Conservation (phyloP, 352 stramenopile genomes). For the Pythium utonaiense region DNA sequence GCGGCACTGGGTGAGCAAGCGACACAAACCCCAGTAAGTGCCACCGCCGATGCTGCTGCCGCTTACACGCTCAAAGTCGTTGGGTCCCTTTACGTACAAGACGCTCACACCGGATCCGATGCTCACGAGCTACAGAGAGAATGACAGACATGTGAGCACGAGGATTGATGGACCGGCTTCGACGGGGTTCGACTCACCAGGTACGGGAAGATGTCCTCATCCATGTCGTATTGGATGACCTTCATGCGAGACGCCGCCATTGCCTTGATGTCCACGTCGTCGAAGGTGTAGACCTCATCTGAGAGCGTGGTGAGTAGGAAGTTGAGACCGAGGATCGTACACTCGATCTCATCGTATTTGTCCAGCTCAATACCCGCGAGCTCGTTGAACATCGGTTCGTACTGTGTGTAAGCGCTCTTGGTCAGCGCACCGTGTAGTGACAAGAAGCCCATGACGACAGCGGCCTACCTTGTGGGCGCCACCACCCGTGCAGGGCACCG, state of each 20-base stretch:
- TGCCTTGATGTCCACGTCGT: constrained; percentile 84
- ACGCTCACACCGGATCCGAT: constrained; percentile 99
- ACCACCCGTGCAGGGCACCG: constrained; percentile 75
- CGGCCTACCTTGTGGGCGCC: constrained; percentile 82
- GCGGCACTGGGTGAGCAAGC: constrained; percentile 89
- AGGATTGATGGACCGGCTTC: too few relatives aligned
- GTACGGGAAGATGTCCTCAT: constrained; percentile 84
- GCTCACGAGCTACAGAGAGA: constrained; percentile 81
- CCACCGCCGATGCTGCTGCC: constrained; percentile 97
- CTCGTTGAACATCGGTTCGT: constrained; percentile 62
- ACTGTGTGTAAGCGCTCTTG: constrained; percentile 29
- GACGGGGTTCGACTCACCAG: constrained; percentile 59
- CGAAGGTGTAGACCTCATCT: constrained; percentile 98
- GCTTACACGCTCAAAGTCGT: constrained; percentile 96
- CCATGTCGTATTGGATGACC: constrained; percentile 68
- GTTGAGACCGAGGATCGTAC: constrained; percentile 96
- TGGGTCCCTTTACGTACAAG: constrained; percentile 90
- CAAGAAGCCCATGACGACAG: neutral
- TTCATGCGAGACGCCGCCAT: constrained; percentile 73
- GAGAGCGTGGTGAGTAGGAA: constrained; percentile 94
- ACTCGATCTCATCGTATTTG: constrained; percentile 94
- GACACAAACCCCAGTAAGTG: constrained; percentile 98
- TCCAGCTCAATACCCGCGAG: constrained; percentile 80
- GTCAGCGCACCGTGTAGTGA: too few relatives aligned
- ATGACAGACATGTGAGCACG: too few relatives aligned